Conservation (phyloP, 805 yeast genomes). For the Schizosaccharomyces osmophilus region DNA sequence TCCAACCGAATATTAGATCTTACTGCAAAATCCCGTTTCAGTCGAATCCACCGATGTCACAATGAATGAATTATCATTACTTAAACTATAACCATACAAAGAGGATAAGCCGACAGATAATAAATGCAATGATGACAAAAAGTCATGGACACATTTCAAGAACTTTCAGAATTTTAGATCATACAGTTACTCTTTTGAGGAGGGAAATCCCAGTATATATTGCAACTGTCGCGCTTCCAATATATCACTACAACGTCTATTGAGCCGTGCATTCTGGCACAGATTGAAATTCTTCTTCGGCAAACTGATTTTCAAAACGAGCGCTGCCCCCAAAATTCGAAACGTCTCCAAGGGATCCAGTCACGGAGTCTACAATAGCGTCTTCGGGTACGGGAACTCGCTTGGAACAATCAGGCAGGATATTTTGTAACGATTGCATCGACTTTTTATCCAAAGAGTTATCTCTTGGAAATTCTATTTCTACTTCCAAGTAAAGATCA, state of each 20-base stretch:
- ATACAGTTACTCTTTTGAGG: too few species aligned
- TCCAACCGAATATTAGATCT: too few species aligned
- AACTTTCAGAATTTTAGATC: too few species aligned
- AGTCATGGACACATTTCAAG: too few species aligned
- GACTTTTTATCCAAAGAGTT: constrained; percentile 51
- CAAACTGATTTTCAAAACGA: neutral
- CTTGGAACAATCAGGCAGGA: neutral
- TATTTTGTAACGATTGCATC: constrained; percentile 17
- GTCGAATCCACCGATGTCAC: too few species aligned
- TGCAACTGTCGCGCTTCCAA: neutral
- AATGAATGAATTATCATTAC: too few species aligned
- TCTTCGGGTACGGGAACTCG: neutral
- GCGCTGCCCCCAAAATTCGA: neutral
- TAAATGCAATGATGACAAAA: too few species aligned
- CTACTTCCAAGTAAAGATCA: constrained; percentile 43
- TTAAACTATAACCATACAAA: too few species aligned
- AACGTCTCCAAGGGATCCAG: neutral
- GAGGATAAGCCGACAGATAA: too few species aligned
- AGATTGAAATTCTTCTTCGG: neutral
- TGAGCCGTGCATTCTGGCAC: constrained; percentile 1
- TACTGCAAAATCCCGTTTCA: too few species aligned
- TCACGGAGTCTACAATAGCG: neutral
- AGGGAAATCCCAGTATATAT: too few species aligned
- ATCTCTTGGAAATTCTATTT: constrained; percentile 46
- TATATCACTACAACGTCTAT: neutral